Evolutionary conservation across 768 basidiomycete genomes (phyloP), one percentile per base, ranked within the genome.

Genomic region (Leccinellum albellum): DNA sequence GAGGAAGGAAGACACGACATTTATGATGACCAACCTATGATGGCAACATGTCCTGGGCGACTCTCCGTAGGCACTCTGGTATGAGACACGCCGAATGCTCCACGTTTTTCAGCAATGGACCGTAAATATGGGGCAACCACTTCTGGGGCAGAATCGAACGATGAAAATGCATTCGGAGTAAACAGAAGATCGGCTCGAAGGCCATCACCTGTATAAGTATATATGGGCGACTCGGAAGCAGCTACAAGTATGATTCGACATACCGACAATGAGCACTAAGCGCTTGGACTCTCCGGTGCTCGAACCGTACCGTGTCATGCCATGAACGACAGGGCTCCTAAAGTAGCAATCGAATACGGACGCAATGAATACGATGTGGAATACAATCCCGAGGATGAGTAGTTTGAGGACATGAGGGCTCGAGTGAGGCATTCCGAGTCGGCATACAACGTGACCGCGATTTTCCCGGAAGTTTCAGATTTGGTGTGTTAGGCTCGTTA

Each of bases 261-360:
- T 66, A 87, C 91, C 91, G 28, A 93, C 83, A 61, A 93, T 87
- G 21, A 94, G 79, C 3, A 91, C 89, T 29, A 94, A 76, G 4
- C 91, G 79, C 62, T 88, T 87, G 10, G 91, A 82, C 56, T 82
- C 78, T 32, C 81, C 76, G 5, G 64, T 60, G 9, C 70, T 70
- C 2, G 78, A 66, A 3, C 78, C 78, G 64, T 82, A 79, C 47
- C 78, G 81, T 61, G 75, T 68, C 88, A 91, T 91, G 50, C 88
- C 89, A 75, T 85, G 79, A 23, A 90, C 88, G 8, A 91, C 88
- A 0, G 90, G 88, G 62, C 85, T 89, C 24, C 83, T 88, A 69
- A 94, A 94, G 70, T 94, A 94, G 71, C 91, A 92, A 73, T 93
- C 89, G 72, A 94, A 94, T 15, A 78, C 83, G 3, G 87, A 84